A percentile compares a stretch with the other conserved stretches of the same genome.
Conservation (phyloP, 129 eudicot genomes). For the Arctium minus region DNA sequence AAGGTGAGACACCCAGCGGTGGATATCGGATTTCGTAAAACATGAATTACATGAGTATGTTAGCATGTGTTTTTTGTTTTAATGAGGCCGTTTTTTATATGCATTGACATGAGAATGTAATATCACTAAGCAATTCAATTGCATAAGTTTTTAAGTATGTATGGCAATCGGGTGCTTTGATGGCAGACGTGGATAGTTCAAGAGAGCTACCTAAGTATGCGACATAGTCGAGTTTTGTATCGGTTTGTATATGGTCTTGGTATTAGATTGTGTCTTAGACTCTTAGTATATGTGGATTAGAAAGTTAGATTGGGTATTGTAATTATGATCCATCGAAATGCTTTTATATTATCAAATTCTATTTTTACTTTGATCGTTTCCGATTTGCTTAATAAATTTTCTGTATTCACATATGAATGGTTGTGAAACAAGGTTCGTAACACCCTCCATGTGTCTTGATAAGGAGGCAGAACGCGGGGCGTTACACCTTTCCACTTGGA, state of each 20-base stretch:
- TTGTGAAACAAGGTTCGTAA: not conserved
- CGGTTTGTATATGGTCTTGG: not conserved
- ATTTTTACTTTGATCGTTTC: not conserved
- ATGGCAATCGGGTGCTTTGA: not conserved
- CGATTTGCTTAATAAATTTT: not conserved
- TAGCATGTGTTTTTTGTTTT: not conserved
- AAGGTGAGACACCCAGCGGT: not conserved
- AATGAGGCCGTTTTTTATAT: not conserved
- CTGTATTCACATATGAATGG: not conserved
- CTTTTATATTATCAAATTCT: not conserved
- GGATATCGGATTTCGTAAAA: not conserved
- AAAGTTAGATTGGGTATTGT: not conserved
- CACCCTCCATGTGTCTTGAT: not conserved
- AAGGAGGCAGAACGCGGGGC: not conserved
- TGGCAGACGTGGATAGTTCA: not conserved
- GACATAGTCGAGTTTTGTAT: not conserved
- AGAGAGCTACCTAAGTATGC: not conserved
- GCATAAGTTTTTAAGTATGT: not conserved
- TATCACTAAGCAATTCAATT: not conserved
- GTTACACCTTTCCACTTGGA: not conserved
- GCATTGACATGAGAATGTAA: not conserved
- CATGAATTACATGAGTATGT: not conserved
- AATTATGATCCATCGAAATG: not conserved
- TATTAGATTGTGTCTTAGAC: not conserved
- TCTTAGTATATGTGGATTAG: not conserved